These are phyloP conservation scores for Populus trichocarpa DNA, from an alignment of 441 rosid species.

Conservation along the genomic window DNA sequence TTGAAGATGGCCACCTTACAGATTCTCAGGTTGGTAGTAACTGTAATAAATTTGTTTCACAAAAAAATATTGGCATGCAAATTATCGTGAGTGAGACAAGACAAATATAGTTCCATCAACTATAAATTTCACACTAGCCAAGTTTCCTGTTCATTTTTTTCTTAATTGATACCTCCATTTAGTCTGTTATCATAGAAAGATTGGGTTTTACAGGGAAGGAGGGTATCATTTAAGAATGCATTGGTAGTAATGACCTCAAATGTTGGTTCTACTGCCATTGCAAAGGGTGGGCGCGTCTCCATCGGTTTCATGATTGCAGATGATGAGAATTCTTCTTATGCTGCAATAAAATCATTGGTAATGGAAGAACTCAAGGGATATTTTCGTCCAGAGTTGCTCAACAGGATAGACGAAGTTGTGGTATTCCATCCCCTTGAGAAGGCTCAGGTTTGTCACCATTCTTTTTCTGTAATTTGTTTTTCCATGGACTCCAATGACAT, in stretches of 20 bases:
- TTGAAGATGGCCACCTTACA: constrained; percentile 56
- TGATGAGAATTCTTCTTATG: constrained; percentile 20
- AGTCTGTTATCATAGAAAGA: constrained; percentile 8
- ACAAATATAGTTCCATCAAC: not conserved
- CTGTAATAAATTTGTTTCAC: not conserved
- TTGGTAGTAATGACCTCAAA: constrained; percentile 56
- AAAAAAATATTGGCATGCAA: not conserved
- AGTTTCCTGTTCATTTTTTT: not conserved
- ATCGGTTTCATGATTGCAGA: constrained; percentile 57
- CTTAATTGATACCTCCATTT: constrained; percentile 1
- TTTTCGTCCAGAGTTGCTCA: constrained; percentile 36
- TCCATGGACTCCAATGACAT: not conserved
- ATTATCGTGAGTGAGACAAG: not conserved
- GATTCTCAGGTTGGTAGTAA: constrained; percentile 54
- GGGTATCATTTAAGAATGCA: constrained; percentile 50
- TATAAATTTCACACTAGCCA: not conserved
- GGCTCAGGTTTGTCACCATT: constrained; percentile 63
- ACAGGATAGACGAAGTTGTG: constrained; percentile 34
- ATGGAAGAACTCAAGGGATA: constrained; percentile 30
- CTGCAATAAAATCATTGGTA: constrained; percentile 29
- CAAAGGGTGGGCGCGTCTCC: constrained; percentile 28
- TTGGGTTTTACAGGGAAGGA: constrained; percentile 39
- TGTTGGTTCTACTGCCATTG: constrained; percentile 38
- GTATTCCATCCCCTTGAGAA: constrained; percentile 45
- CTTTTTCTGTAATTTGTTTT: not conserved